Conservation (phyloP, 1,284 basidiomycete genomes). For the Peniophora sp. region DNA sequence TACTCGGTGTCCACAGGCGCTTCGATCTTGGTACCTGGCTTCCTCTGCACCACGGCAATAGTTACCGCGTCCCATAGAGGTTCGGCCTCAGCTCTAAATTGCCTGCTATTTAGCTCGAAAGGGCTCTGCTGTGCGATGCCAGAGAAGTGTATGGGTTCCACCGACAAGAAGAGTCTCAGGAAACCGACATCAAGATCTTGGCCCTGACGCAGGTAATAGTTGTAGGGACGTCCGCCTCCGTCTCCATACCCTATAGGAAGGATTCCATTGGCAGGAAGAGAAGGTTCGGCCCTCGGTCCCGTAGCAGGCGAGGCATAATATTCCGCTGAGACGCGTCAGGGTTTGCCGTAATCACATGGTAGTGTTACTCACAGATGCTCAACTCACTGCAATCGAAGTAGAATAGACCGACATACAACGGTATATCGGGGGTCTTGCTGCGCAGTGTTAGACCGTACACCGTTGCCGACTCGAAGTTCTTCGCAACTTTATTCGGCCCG, state of each 20-base stretch:
- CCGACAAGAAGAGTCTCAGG: not conserved
- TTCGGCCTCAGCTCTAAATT: not conserved
- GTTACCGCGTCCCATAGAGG: not conserved
- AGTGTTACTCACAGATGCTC: not conserved
- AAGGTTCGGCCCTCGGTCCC: not conserved
- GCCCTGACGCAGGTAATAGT: not conserved
- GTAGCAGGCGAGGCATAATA: not conserved
- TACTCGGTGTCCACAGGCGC: too few species aligned
- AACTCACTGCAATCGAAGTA: constrained; percentile 1
- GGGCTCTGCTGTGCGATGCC: not conserved
- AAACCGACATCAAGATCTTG: not conserved
- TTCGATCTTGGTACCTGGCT: not conserved
- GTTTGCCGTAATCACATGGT: not conserved
- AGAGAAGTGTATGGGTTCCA: not conserved
- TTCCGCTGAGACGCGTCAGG: not conserved
- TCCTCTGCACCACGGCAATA: not conserved
- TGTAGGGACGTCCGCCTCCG: not conserved
- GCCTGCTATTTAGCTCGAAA: not conserved
- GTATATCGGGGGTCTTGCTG: not conserved
- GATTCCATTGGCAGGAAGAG: not conserved
- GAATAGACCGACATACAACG: not conserved
- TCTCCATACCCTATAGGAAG: not conserved
- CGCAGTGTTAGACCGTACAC: not conserved
- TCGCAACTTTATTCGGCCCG: too few species aligned
- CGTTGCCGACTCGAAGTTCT: not conserved